phyloP scores from a whole-genome alignment of 2,329 filamentous ascomycete genomes.

The Penicillium polonicum region DNA sequence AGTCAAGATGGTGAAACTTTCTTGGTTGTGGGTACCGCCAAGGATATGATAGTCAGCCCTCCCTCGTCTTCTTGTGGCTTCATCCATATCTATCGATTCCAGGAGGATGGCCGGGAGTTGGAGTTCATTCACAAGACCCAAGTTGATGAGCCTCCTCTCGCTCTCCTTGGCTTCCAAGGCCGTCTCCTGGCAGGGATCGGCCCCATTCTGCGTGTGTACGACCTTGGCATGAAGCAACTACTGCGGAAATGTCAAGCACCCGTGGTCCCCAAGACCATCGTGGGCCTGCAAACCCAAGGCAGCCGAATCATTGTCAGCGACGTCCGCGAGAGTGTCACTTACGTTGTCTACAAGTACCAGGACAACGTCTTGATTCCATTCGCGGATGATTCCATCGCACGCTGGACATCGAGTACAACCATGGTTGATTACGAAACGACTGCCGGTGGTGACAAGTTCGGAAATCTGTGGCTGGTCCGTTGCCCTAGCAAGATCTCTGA shows the following conservation, averaged over 20 bases:
- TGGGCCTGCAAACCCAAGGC: conserved; percentile 84
- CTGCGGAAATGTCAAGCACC: conserved; percentile 86
- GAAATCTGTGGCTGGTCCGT: conserved; percentile 89
- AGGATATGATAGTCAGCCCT: conserved; percentile 79
- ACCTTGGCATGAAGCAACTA: conserved; percentile 88
- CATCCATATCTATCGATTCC: conserved; percentile 88
- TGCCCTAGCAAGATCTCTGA: conserved; percentile 82
- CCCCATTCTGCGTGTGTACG: conserved; percentile 79
- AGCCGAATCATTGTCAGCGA: conserved; percentile 90
- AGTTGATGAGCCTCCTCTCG: conserved; percentile 82
- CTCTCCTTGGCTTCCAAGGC: conserved; percentile 91
- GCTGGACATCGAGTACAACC: conserved; percentile 85
- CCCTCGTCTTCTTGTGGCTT: conserved; percentile 74
- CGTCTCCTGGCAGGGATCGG: conserved; percentile 83
- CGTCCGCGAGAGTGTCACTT: conserved; percentile 86
- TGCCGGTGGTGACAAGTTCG: conserved; percentile 95
- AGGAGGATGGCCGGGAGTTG: conserved; percentile 79
- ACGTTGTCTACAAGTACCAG: conserved; percentile 87
- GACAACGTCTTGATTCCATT: conserved; percentile 93
- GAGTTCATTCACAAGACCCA: conserved; percentile 97
- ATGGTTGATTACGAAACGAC: conserved; percentile 98
- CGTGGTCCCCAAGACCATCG: conserved; percentile 77
- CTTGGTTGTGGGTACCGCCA: conserved; percentile 90
- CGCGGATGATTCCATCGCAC: conserved; percentile 80
- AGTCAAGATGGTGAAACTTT: conserved; percentile 88